These are phyloP conservation scores for Auricularia sp. DNA, from an alignment of 768 basidiomycete species.

Conservation along the genomic window DNA sequence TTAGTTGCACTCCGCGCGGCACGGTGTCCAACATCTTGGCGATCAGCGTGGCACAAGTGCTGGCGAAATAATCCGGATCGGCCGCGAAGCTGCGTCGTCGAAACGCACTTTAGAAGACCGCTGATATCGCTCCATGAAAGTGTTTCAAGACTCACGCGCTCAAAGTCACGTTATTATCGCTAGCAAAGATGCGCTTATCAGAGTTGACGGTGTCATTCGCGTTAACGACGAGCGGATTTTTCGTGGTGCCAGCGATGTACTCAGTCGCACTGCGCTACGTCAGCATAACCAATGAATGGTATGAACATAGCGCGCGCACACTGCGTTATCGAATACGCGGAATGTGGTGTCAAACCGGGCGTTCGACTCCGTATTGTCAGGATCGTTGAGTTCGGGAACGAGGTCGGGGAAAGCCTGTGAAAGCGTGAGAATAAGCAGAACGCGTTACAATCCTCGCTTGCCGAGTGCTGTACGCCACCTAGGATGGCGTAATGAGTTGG, in stretches of 20 bases:
- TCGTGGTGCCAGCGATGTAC: constrained; percentile 31
- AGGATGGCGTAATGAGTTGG: background rate
- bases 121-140: background rate
- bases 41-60: constrained; percentile 31
- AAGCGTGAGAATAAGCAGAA: background rate
- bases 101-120: background rate
- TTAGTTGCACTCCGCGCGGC: constrained; percentile 34
- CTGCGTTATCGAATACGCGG: constrained; percentile 31
- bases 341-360: constrained; percentile 33
- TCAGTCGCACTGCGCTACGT: constrained; percentile 24
- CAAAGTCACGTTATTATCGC: constrained; percentile 34
- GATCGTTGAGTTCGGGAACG: constrained; percentile 5
- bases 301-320: constrained; percentile 15
- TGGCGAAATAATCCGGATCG: constrained; percentile 26
- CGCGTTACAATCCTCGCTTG: constrained; percentile 20
- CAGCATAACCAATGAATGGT: too few relatives aligned
- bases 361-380: constrained; percentile 5
- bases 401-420: constrained; percentile 4
- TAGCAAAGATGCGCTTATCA: constrained; percentile 31
- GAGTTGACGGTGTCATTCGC: constrained; percentile 28
- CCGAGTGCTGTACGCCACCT: constrained; percentile 34
- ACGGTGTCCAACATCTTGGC: constrained; percentile 41
- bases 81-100: constrained; percentile 14
- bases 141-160: constrained; percentile 17
- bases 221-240: constrained; percentile 28